A percentile compares a stretch with the other conserved stretches of the same genome.
phyloP scores from a whole-genome alignment of 2,329 filamentous ascomycete genomes.

The Blastomyces emzantsi region DNA sequence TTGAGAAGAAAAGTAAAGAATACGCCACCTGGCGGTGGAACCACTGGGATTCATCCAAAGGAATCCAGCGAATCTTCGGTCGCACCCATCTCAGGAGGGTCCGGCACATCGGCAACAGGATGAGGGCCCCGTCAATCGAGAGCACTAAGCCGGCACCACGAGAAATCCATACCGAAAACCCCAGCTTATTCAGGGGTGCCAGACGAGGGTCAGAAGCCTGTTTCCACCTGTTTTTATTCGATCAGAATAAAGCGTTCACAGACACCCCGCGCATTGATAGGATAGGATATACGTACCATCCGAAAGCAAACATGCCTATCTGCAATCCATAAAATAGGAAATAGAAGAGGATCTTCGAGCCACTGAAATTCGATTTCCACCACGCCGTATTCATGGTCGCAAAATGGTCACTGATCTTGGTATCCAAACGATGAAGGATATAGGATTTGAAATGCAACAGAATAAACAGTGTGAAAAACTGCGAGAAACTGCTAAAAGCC shows the following conservation, averaged over 20 bases:
- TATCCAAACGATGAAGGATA: not conserved
- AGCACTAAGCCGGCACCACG: constrained; percentile 84
- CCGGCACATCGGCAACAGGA: constrained; percentile 88
- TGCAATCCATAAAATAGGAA: constrained; percentile 73
- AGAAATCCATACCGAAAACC: constrained; percentile 91
- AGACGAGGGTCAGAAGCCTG: constrained; percentile 61
- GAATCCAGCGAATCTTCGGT: constrained; percentile 78
- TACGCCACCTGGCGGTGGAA: constrained; percentile 96
- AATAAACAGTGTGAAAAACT: not conserved
- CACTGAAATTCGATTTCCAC: constrained; percentile 52
- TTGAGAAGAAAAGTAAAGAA: constrained; percentile 70
- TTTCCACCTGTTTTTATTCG: constrained; percentile 56
- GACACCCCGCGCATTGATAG: not conserved
- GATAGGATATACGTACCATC: constrained; percentile 56
- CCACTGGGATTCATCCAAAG: constrained; percentile 94
- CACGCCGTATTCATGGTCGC: constrained; percentile 12
- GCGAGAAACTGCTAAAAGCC: not conserved
- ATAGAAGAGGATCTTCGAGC: constrained; percentile 68
- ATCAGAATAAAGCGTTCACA: constrained; percentile 19
- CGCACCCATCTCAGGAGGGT: constrained; percentile 77
- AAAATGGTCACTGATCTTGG: not conserved
- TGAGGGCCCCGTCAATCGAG: constrained; percentile 74
- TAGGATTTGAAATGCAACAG: not conserved
- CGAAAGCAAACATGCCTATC: constrained; percentile 67
- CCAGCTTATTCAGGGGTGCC: constrained; percentile 67